phyloP scores from a whole-genome alignment of 1,284 basidiomycete genomes.

The Sporisorium reilianum region DNA sequence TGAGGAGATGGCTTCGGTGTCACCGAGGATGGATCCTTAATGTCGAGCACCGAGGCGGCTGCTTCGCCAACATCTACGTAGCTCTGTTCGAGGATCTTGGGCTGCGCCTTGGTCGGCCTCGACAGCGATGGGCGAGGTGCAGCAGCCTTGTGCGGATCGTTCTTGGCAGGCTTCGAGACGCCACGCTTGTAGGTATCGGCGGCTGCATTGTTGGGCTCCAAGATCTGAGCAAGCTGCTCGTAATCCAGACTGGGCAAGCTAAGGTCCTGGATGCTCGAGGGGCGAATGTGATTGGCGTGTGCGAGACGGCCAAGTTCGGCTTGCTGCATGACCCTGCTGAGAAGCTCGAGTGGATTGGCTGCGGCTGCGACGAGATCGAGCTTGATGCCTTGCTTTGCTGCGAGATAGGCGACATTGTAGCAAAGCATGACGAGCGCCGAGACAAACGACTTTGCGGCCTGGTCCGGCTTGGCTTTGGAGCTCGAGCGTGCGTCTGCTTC shows the following conservation, averaged over 20 bases:
- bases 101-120: constrained; percentile 4
- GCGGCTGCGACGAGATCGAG: constrained; percentile 58
- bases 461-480: constrained; percentile 36
- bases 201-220: constrained; percentile 38
- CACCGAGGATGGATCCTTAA: constrained; percentile 27
- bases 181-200: constrained; percentile 38
- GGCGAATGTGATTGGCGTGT: constrained; percentile 32
- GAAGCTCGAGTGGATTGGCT: constrained; percentile 48
- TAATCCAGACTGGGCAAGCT: constrained; percentile 37
- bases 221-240: constrained; percentile 48
- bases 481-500: constrained; percentile 3
- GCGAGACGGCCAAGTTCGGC: constrained; percentile 37
- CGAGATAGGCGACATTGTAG: constrained; percentile 58
- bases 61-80: constrained; percentile 55
- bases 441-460: constrained; percentile 50
- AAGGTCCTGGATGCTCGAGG: constrained; percentile 34
- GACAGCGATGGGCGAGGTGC: not conserved
- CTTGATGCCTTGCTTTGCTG: constrained; percentile 48
- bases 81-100: constrained; percentile 50
- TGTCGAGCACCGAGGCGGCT: constrained; percentile 51
- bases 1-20: not conserved
- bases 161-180: constrained; percentile 8
- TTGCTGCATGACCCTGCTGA: constrained; percentile 30
- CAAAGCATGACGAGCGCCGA: constrained; percentile 56
- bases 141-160: not conserved